phyloP scores from a whole-genome alignment of 768 basidiomycete species.

The Lactarius vividus region DNA sequence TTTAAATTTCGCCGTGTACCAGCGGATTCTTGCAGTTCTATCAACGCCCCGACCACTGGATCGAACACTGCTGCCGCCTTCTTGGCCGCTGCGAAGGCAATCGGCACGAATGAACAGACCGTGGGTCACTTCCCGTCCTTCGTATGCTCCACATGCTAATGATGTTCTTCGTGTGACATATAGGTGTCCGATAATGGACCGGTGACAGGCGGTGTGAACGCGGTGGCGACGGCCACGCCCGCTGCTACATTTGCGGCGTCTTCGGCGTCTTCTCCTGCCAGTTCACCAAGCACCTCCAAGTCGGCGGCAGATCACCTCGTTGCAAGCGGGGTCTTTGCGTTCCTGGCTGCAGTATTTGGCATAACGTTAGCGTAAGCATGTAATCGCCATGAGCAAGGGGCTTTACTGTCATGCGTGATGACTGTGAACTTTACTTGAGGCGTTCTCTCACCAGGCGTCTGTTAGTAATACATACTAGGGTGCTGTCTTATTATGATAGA shows the following conservation, averaged over 20 bases:
- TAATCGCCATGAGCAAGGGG: not conserved
- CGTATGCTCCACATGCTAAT: not conserved
- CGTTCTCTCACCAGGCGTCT: not conserved
- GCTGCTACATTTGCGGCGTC: not conserved
- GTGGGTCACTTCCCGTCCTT: slow-evolving; percentile 32
- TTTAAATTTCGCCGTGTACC: not conserved
- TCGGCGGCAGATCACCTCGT: slow-evolving; percentile 3
- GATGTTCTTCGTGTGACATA: not conserved
- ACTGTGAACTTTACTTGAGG: not conserved
- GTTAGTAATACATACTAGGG: not conserved
- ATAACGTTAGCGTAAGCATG: slow-evolving; percentile 8
- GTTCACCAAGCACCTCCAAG: not conserved
- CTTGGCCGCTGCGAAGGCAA: slow-evolving; percentile 40
- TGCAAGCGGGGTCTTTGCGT: slow-evolving; percentile 13
- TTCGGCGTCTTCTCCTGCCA: not conserved
- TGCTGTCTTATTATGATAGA: not conserved
- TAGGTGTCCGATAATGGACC: slow-evolving; percentile 41
- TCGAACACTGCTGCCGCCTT: slow-evolving; percentile 43
- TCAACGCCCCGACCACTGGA: slow-evolving; percentile 48
- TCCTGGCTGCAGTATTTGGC: slow-evolving; percentile 7
- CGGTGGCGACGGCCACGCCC: slow-evolving; percentile 21
- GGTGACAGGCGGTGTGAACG: slow-evolving; percentile 41
- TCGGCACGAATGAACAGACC: slow-evolving; percentile 36
- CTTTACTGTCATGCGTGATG: not conserved
- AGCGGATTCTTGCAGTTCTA: slow-evolving; percentile 31